Evolutionary conservation across 768 basidiomycete genomes (phyloP).

Genomic region (Calocybe cyanea): DNA sequence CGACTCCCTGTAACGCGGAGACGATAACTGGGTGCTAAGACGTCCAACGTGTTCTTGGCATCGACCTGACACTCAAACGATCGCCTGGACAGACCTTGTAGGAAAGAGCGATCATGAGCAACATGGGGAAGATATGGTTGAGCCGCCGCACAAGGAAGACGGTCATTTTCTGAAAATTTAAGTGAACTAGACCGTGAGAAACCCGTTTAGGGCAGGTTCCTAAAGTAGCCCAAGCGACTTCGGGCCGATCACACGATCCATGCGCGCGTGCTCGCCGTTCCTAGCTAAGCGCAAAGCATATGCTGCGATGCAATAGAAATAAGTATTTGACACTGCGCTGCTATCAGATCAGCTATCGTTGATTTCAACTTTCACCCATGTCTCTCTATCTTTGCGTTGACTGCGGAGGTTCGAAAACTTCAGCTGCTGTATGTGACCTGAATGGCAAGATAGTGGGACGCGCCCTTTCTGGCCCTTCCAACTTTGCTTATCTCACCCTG

Average conservation of each 20-base stretch:
- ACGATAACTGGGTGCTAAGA: slow-evolving; percentile 76
- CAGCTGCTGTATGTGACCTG: slow-evolving; percentile 60
- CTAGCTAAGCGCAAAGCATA: too few species aligned
- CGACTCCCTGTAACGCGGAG: slow-evolving; percentile 37
- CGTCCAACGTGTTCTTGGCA: slow-evolving; percentile 71
- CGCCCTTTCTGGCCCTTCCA: slow-evolving; percentile 74
- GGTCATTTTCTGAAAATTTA: slow-evolving; percentile 8
- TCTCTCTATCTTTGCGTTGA: slow-evolving; percentile 78
- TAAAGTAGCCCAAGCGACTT: too few species aligned
- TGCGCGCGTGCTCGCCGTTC: too few species aligned
- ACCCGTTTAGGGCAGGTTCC: slow-evolving; percentile 32
- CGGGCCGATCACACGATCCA: too few species aligned
- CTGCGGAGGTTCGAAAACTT: slow-evolving; percentile 88
- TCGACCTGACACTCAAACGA: slow-evolving; percentile 89
- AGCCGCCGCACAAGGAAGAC: slow-evolving; percentile 71
- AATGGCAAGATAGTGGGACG: slow-evolving; percentile 62
- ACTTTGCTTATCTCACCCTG: slow-evolving; percentile 74
- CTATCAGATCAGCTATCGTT: background rate
- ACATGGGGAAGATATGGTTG: slow-evolving; percentile 81
- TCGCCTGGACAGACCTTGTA: slow-evolving; percentile 48
- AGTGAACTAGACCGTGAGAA: slow-evolving; percentile 28
- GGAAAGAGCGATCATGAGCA: slow-evolving; percentile 72
- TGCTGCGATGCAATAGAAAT: too few species aligned
- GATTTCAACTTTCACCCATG: slow-evolving; percentile 26
- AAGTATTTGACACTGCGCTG: too few species aligned